Conservation (phyloP, 495 filamentous ascomycete species). For the Hypoxylon subgilvum region DNA sequence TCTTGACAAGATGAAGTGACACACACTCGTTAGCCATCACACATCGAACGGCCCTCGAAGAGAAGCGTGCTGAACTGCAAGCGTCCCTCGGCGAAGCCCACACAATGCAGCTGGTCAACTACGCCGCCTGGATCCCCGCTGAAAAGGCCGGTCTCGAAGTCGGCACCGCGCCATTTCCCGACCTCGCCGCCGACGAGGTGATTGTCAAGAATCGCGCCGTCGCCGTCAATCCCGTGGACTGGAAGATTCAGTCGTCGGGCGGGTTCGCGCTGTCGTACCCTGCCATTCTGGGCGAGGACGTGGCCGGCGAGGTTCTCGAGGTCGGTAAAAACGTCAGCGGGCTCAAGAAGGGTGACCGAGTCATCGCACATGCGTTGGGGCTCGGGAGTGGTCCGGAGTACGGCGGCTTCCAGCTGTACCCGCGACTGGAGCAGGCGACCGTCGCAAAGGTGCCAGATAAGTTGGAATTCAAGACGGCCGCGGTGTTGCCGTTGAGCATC, state of each 20-base stretch:
- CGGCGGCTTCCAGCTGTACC: constrained; percentile 48
- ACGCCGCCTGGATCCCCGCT: constrained; percentile 22
- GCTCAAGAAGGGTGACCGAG: constrained; percentile 54
- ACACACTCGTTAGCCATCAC: no score
- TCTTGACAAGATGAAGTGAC: no score
- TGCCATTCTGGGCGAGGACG: constrained; percentile 56
- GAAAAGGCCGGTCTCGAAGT: constrained; percentile 15
- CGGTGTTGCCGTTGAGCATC: constrained; percentile 54
- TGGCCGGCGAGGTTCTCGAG: constrained; percentile 57
- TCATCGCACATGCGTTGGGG: constrained; percentile 40
- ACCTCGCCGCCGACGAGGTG: constrained; percentile 24
- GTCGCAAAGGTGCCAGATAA: constrained; percentile 46
- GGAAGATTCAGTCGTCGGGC: constrained; percentile 42
- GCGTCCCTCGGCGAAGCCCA: no score
- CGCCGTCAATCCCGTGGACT: constrained; percentile 54
- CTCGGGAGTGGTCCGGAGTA: constrained; percentile 13
- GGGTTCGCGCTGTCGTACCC: constrained; percentile 45
- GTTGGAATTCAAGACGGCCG: constrained; percentile 48
- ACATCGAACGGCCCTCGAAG: no score
- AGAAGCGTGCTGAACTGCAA: no score
- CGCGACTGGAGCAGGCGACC: constrained; percentile 48
- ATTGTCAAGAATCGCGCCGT: constrained; percentile 41
- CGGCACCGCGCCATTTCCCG: constrained; percentile 11
- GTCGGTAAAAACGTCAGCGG: constrained; percentile 49
- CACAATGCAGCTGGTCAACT: constrained; percentile 10